Evolutionary conservation across 495 filamentous ascomycete species (phyloP).

Genomic region (Aspergillus avenaceus): DNA sequence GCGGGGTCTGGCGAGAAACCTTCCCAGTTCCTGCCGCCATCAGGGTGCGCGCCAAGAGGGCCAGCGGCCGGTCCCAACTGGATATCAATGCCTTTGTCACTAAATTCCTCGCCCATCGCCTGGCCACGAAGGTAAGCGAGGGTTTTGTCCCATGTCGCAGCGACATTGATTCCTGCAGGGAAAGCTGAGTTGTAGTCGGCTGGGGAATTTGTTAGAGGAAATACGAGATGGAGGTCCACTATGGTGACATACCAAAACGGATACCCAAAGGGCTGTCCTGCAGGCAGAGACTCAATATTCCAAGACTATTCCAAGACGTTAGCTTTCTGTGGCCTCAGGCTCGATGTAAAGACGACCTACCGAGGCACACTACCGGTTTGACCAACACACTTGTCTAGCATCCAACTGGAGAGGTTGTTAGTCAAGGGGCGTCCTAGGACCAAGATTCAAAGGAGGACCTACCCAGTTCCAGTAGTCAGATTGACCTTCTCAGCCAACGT

Average conservation of each 20-base stretch:
- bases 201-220: constrained; percentile 15
- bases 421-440: background rate
- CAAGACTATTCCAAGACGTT: constrained; percentile 51
- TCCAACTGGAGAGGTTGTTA: constrained; percentile 53
- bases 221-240: too few relatives aligned
- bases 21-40: constrained; percentile 87
- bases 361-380: constrained; percentile 50
- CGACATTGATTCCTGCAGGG: constrained; percentile 74
- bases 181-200: constrained; percentile 78
- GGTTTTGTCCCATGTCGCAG: constrained; percentile 70
- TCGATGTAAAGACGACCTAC: too few relatives aligned
- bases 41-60: constrained; percentile 69
- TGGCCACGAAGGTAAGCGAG: constrained; percentile 72
- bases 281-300: constrained; percentile 76
- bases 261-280: constrained; percentile 89
- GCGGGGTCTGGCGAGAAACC: constrained; percentile 68
- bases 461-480: constrained; percentile 82
- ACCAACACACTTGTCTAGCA: constrained; percentile 74
- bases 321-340: background rate
- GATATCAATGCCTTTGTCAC: constrained; percentile 79
- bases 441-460: constrained; percentile 1
- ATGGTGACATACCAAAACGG: constrained; percentile 58
- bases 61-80: constrained; percentile 88
- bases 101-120: constrained; percentile 77
- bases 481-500: constrained; percentile 92